phyloP scores from a whole-genome alignment of 129 eudicot species.

The carrot (Daucus carota) region DH1_v3.0 NC_030382.2:36188501-36189000 shows the following conservation, averaged over 20 bases:
- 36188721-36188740: neutral
- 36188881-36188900: neutral
- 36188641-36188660: neutral
- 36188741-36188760: neutral
- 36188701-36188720: neutral
- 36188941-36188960: neutral
- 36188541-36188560: neutral
- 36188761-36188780: neutral
- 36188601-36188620: too few species aligned
- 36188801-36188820: neutral
- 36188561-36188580: too few species aligned
- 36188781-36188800: neutral
- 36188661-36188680: neutral
- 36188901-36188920: neutral
- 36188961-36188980: neutral
- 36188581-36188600: too few species aligned
- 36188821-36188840: neutral
- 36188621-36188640: neutral
- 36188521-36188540: neutral
- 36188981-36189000: neutral
- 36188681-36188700: neutral
- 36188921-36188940: neutral
- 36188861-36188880: neutral
- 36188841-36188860: neutral
- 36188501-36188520: neutral